Conservation (phyloP, 2,329 filamentous ascomycete genomes). For the Venturia oleaginea region DNA sequence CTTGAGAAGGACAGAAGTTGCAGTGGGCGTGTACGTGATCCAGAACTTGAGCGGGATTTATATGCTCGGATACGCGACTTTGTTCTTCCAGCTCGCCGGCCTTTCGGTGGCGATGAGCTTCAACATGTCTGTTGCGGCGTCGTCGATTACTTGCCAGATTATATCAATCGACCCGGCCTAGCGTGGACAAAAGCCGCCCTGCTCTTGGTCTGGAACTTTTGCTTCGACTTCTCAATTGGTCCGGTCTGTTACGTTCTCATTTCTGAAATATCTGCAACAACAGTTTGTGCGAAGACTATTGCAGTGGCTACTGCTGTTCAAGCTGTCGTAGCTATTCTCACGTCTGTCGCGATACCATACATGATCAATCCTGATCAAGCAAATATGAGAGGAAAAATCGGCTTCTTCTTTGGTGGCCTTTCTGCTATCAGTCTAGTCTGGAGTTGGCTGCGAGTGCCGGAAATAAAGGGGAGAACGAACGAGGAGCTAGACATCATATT, state of each 20-base stretch:
- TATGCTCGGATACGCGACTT: conserved; percentile 40
- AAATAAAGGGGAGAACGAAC: conserved; percentile 71
- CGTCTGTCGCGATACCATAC: conserved; percentile 75
- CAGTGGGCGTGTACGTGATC: conserved; percentile 45
- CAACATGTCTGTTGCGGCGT: conserved; percentile 48
- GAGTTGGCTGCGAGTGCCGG: conserved; percentile 71
- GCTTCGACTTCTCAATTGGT: conserved; percentile 80
- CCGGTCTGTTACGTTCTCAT: conserved; percentile 88
- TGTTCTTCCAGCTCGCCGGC: conserved; percentile 41
- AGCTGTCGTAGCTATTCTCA: conserved; percentile 75
- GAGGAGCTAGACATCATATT: conserved; percentile 83
- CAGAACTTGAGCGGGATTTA: conserved; percentile 40
- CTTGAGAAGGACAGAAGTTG: conserved; percentile 66
- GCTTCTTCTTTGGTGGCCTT: conserved; percentile 79
- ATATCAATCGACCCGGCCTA: conserved; percentile 37
- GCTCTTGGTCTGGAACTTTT: conserved; percentile 61
- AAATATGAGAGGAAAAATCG: conserved; percentile 80
- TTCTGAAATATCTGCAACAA: conserved; percentile 70
- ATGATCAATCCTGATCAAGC: conserved; percentile 84
- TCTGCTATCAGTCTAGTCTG: conserved; percentile 76
- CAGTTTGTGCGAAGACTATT: conserved; percentile 85
- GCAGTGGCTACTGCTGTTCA: conserved; percentile 69
- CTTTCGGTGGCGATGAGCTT: conserved; percentile 35
- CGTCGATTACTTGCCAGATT: conserved; percentile 3
- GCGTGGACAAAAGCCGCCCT: conserved; percentile 36